These are phyloP conservation scores for Rhodotorula sp. DNA, from an alignment of 1,284 basidiomycete species.

Conservation along the genomic window DNA sequence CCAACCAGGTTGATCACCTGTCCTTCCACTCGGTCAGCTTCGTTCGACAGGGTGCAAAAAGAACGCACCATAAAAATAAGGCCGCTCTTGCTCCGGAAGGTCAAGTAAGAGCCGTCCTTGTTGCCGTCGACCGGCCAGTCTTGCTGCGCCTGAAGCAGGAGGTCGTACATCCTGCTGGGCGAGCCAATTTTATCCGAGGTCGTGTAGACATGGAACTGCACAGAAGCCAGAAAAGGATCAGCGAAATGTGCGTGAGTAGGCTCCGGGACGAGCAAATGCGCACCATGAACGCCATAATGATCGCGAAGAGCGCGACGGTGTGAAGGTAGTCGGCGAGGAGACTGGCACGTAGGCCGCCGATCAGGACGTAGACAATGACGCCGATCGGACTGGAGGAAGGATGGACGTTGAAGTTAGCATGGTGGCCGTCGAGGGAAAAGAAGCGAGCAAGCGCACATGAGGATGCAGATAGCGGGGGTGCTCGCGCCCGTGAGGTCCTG, in stretches of 20 bases:
- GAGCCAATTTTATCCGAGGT: conserved; percentile 63
- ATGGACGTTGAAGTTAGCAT: too few relatives aligned
- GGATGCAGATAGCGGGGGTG: conserved; percentile 52
- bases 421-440: background rate
- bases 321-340: conserved; percentile 65
- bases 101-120: conserved; percentile 61
- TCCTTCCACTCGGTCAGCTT: too few relatives aligned
- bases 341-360: conserved; percentile 57
- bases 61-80: conserved; percentile 73
- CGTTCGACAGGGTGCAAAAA: too few relatives aligned
- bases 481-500: conserved; percentile 75
- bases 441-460: conserved; percentile 50
- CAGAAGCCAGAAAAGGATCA: background rate
- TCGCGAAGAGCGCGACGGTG: conserved; percentile 75
- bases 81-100: conserved; percentile 71
- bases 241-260: background rate
- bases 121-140: conserved; percentile 61
- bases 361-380: conserved; percentile 48
- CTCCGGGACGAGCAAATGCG: background rate
- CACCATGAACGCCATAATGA: conserved; percentile 62
- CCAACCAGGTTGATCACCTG: conserved; percentile 67
- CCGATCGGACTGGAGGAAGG: conserved; percentile 55
- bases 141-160: conserved; percentile 51
- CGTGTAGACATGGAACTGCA: conserved; percentile 67
- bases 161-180: conserved; percentile 47